phyloP scores from a whole-genome alignment of 768 basidiomycete genomes.

The Lactarius trivialis region DNA sequence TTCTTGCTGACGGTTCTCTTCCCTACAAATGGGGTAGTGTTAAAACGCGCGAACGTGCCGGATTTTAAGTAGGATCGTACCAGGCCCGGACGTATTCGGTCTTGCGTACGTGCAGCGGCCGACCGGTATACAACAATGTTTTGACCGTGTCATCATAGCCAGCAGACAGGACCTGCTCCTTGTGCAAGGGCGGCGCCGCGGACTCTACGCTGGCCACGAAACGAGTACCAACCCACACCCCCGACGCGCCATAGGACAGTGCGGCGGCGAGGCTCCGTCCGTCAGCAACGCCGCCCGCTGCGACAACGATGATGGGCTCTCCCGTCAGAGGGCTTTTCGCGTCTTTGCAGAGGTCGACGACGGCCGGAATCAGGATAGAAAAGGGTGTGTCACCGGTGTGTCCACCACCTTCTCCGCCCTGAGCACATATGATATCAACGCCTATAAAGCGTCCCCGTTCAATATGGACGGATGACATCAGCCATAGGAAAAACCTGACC shows the following conservation, averaged over 20 bases:
- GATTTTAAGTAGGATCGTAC: conserved; percentile 32
- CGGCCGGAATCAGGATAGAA: conserved; percentile 74
- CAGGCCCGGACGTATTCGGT: conserved; percentile 75
- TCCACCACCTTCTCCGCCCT: conserved; percentile 83
- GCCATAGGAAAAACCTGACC: conserved; percentile 32
- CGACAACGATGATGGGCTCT: conserved; percentile 68
- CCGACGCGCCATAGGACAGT: conserved; percentile 72
- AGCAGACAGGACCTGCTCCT: conserved; percentile 57
- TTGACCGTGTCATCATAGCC: conserved; percentile 70
- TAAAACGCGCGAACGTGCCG: not conserved
- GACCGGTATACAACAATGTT: conserved; percentile 70
- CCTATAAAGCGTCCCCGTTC: conserved; percentile 33
- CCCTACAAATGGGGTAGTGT: conserved; percentile 37
- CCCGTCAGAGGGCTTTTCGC: conserved; percentile 71
- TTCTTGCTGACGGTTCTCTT: conserved; percentile 53
- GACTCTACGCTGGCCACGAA: conserved; percentile 82
- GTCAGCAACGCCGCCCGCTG: conserved; percentile 80
- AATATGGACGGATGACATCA: not conserved
- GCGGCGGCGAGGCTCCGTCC: conserved; percentile 75
- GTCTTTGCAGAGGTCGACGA: conserved; percentile 70
- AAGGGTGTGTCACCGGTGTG: conserved; percentile 82
- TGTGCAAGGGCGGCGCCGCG: conserved; percentile 68
- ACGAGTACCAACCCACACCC: conserved; percentile 84
- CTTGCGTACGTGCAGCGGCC: conserved; percentile 76
- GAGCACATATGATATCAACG: conserved; percentile 88